phyloP scores from a whole-genome alignment of 257 asterid species.

The Przewalskia tangutica region DNA sequence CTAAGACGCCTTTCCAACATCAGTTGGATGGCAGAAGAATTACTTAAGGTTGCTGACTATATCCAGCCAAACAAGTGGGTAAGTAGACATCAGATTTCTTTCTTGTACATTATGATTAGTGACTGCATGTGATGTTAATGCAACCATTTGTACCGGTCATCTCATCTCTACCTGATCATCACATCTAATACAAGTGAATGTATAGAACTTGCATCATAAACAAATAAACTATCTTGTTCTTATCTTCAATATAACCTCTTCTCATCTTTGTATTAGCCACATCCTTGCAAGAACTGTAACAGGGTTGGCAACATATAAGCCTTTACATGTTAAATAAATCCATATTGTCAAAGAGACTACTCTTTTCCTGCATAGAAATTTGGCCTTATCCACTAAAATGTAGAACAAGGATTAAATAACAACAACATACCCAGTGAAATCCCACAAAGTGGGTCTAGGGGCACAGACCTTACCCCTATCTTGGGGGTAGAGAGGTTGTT shows the following conservation, averaged over 20 bases:
- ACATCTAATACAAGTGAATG: neutral
- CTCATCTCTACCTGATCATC: neutral
- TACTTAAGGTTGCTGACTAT: conserved; percentile 86
- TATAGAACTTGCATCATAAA: neutral
- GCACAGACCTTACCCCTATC: neutral
- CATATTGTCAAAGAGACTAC: too few relatives aligned
- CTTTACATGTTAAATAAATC: too few relatives aligned
- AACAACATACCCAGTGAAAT: neutral
- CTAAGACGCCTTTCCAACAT: conserved; percentile 75
- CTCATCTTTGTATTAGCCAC: neutral
- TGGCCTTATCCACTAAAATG: neutral
- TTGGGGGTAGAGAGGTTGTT: neutral
- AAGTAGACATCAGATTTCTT: conserved; percentile 20
- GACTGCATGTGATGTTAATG: neutral
- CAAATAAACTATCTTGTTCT: neutral
- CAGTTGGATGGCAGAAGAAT: conserved; percentile 94
- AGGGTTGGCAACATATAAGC: neutral
- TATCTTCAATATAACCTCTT: neutral
- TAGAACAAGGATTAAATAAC: neutral
- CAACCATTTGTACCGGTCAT: neutral
- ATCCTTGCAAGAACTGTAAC: neutral
- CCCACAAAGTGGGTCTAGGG: neutral
- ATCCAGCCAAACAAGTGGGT: conserved; percentile 96
- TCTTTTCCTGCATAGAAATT: neutral
- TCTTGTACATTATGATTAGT: neutral